These are phyloP conservation scores for Fusarium udum DNA, from an alignment of 2,329 filamentous ascomycete genomes.

Conservation along the genomic window DNA sequence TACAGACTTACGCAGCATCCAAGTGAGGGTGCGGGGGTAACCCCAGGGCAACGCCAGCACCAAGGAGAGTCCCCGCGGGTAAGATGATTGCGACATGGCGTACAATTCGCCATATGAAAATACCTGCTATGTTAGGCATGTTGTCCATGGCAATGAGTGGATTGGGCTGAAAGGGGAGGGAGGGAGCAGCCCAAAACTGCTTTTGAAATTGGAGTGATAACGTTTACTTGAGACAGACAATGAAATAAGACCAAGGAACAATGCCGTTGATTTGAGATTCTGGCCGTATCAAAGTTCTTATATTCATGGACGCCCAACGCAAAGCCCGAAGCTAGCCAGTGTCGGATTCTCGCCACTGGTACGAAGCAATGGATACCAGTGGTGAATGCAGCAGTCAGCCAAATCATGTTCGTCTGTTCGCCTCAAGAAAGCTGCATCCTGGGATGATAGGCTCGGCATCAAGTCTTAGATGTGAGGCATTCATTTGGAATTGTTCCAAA, in stretches of 20 bases:
- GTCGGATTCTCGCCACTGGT: background rate
- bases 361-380: background rate
- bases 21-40: conserved; percentile 18
- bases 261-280: background rate
- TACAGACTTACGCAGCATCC: conserved; percentile 29
- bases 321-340: background rate
- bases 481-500: background rate
- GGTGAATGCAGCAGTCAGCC: background rate
- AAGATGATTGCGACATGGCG: conserved; percentile 10
- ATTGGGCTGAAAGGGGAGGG: background rate
- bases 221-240: background rate
- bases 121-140: background rate
- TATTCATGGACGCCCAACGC: conserved; percentile 8
- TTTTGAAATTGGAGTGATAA: background rate
- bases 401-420: background rate
- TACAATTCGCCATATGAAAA: background rate
- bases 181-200: background rate
- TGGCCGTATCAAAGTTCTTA: conserved; percentile 11
- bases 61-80: conserved; percentile 28
- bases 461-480: background rate
- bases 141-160: background rate
- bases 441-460: background rate
- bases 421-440: background rate
- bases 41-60: conserved; percentile 25
- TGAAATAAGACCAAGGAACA: background rate